phyloP scores from a whole-genome alignment of 768 basidiomycete species.

The Leccinum aurantiacum region DNA sequence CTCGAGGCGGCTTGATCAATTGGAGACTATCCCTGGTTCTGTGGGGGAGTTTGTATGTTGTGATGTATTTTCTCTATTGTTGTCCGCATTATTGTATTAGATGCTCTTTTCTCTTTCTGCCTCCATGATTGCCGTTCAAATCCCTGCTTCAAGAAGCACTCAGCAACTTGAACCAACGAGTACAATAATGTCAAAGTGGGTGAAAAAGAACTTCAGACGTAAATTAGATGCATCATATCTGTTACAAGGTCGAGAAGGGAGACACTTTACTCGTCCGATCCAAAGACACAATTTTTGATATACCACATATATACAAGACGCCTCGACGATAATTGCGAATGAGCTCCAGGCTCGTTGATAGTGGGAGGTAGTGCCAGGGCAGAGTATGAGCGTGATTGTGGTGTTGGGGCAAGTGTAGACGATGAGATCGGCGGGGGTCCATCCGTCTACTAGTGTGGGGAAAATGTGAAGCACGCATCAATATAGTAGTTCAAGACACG shows the following conservation, averaged over 20 bases:
- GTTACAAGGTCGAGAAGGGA: background rate
- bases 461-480: background rate
- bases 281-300: background rate
- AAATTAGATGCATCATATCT: background rate
- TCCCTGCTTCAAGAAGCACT: background rate
- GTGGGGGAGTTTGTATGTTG: background rate
- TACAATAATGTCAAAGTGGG: background rate
- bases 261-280: background rate
- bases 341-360: background rate
- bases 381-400: slow-evolving; percentile 30
- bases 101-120: background rate
- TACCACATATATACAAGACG: background rate
- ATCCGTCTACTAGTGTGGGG: slow-evolving; percentile 20
- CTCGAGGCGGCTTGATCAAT: slow-evolving; percentile 5
- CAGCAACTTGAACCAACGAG: background rate
- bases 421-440: slow-evolving; percentile 28
- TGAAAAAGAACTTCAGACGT: background rate
- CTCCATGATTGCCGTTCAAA: background rate
- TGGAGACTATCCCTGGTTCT: background rate
- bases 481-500: background rate
- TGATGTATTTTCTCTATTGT: background rate
- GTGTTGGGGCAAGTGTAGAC: slow-evolving; percentile 30
- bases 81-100: background rate
- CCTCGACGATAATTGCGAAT: background rate
- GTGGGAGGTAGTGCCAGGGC: slow-evolving; percentile 13